Conservation (phyloP, 2,329 filamentous ascomycete genomes). For the Clarireedia hainanense region DNA sequence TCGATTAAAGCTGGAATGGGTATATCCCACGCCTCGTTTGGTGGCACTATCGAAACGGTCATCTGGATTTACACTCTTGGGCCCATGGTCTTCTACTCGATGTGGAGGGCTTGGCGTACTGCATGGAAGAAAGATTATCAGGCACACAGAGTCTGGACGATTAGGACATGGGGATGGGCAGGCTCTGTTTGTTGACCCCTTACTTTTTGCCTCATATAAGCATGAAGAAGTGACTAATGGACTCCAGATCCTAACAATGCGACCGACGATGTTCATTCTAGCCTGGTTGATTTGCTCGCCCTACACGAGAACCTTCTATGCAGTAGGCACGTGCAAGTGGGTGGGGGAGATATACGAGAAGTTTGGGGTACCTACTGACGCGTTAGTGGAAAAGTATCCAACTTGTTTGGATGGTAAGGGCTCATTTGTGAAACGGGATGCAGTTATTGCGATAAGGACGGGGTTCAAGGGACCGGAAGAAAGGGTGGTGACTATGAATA, state of each 20-base stretch:
- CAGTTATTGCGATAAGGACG: neutral
- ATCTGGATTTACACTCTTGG: neutral
- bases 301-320: neutral
- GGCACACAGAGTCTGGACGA: neutral
- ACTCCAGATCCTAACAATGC: neutral
- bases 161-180: neutral
- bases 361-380: neutral
- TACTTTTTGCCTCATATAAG: neutral
- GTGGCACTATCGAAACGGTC: neutral
- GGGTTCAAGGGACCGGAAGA: neutral
- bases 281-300: neutral
- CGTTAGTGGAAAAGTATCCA: neutral
- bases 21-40: neutral
- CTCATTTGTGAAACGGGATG: neutral
- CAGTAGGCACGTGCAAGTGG: neutral
- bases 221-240: neutral
- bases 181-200: neutral
- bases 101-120: neutral
- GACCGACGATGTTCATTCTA: neutral
- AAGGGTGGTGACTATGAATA: neutral
- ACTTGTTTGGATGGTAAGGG: neutral
- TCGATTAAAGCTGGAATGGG: neutral
- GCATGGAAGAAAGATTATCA: neutral
- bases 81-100: neutral
- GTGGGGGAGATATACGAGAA: neutral